Evolutionary conservation across 805 yeast species (phyloP), one percentile per base, ranked within the genome.

Genomic region (Zygosaccharomyces rouxii): DNA sequence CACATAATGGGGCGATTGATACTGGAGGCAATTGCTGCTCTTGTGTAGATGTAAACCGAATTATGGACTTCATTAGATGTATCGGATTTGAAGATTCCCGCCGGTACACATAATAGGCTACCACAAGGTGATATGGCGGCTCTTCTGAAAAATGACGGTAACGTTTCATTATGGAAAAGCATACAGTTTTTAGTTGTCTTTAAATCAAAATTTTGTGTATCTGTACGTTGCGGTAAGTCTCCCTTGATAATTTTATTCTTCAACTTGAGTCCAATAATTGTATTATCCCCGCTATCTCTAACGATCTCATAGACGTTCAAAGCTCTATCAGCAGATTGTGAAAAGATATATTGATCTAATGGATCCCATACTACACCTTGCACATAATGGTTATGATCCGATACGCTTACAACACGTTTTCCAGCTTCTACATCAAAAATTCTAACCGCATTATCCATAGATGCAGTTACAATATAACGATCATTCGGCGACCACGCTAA

Each of bases 291-390:
- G 14, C 42, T 38, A 19, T 54, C 60, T 7, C 49, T 35, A 21
- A 54, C 42, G 14, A 62, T 51, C 30, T 58, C 57, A 63, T 87
- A 87, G n/a, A 94, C 71, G 54, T 81, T 82, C 10, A 92, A 83
- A 2, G 88, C 75, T 51, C 96, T 71, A 68, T 94, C 99, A 10
- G 97, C 95, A 22, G 94, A 81, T 64, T 90, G 97, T 5, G 96
- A 85, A 0, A 90, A 88, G 4, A 94, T 66, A 55, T 67, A 88
- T 63, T 84, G 80, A 53, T 84, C 81, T 46, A 72, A 63, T 6
- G 99, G 99, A 64, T 94, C 99, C 98, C 98, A 94, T 0, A 85
- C 74, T 4, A 94, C 92, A 2, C 99, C 99, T 67, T 94, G 99
- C 2, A 94, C 95, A 58, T 88, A 92, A 65, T 90, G 96, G 41